These are phyloP conservation scores for Leccinum boreale DNA, from an alignment of 768 basidiomycete species.

Conservation along the genomic window DNA sequence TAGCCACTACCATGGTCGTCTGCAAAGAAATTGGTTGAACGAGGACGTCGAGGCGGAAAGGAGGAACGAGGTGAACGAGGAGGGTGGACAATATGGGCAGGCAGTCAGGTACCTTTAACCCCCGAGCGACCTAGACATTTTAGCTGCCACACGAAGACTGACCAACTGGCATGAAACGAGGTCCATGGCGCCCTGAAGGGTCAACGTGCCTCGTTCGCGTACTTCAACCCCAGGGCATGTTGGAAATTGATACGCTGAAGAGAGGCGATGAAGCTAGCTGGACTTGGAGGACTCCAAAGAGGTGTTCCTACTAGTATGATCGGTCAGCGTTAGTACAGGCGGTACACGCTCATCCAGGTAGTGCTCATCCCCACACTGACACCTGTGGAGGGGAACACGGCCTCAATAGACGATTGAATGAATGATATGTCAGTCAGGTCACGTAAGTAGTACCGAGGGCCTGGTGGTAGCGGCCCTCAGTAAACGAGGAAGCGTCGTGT, in stretches of 20 bases:
- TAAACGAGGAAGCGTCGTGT: no score
- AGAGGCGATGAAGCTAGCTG: not conserved
- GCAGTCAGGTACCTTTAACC: not conserved
- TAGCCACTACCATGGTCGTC: slow-evolving; percentile 16
- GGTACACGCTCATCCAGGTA: not conserved
- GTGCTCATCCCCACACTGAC: not conserved
- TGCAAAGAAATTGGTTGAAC: not conserved
- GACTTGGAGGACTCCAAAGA: not conserved
- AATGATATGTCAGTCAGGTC: no score
- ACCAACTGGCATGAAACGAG: not conserved
- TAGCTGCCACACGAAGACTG: not conserved
- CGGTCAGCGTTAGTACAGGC: not conserved
- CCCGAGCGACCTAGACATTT: not conserved
- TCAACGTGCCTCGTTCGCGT: slow-evolving; percentile 6
- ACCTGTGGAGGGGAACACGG: not conserved
- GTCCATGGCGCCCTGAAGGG: not conserved
- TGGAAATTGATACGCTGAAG: not conserved
- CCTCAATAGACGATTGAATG: not conserved
- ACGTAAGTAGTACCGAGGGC: no score
- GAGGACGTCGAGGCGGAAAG: not conserved
- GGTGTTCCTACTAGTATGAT: not conserved
- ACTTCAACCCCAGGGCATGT: not conserved
- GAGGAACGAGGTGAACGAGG: not conserved
- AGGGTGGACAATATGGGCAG: not conserved
- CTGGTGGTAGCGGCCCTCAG: no score